These are phyloP conservation scores for Pontederia paniculata DNA, from an alignment of 176 grass and related monocot genomes.

Conservation along the genomic window DNA sequence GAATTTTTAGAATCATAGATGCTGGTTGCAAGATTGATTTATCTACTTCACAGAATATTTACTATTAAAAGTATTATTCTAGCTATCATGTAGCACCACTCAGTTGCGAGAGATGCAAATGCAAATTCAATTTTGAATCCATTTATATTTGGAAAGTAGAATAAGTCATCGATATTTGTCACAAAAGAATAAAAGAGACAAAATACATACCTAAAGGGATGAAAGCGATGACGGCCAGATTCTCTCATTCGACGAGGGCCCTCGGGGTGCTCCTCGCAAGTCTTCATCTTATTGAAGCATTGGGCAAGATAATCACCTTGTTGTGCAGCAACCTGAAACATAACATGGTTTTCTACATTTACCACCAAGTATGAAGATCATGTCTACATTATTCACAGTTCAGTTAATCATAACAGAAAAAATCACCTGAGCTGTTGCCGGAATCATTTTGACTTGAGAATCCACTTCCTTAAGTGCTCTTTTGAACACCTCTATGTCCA, in stretches of 20 bases:
- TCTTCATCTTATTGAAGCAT: slow-evolving; percentile 58
- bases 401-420: background rate
- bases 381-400: background rate
- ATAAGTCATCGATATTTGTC: too few relatives aligned
- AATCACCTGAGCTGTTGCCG: slow-evolving; percentile 70
- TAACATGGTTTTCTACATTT: background rate
- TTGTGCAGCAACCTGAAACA: slow-evolving; percentile 59
- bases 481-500: slow-evolving; percentile 57
- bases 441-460: slow-evolving; percentile 74
- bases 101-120: too few relatives aligned
- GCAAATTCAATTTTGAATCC: too few relatives aligned
- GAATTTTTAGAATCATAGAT: too few relatives aligned
- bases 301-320: slow-evolving; percentile 56
- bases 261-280: slow-evolving; percentile 54
- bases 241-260: slow-evolving; percentile 63
- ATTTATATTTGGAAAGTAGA: too few relatives aligned
- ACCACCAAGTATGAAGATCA: background rate
- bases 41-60: too few relatives aligned
- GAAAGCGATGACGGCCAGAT: slow-evolving; percentile 56
- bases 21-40: too few relatives aligned
- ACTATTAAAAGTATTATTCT: too few relatives aligned
- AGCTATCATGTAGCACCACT: too few relatives aligned
- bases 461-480: slow-evolving; percentile 54
- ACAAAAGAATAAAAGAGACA: background rate
- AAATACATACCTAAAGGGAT: slow-evolving; percentile 50